Percentiles rank a stretch among this genome's conserved stretches.
These are phyloP conservation scores for Solanum corneliomulleri DNA, from an alignment of 257 asterid genomes.

Conservation along the genomic window DNA sequence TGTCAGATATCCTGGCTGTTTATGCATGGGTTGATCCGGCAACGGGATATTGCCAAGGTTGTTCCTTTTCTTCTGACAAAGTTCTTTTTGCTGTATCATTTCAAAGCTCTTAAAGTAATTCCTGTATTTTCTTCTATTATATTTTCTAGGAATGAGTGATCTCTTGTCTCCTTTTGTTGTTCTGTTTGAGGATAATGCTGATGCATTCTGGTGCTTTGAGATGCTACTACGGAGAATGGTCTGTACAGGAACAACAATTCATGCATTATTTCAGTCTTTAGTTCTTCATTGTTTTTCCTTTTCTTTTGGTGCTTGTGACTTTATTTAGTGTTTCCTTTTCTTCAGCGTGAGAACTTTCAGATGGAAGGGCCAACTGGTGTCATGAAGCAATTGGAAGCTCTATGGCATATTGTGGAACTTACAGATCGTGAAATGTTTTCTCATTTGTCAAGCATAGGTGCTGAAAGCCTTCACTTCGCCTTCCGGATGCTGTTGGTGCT, in stretches of 20 bases:
- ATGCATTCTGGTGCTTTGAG: slow-evolving; percentile 99
- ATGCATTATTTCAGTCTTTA: not conserved
- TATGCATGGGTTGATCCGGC: slow-evolving; percentile 98
- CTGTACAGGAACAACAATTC: not conserved
- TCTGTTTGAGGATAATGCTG: slow-evolving; percentile 94
- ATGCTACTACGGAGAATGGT: slow-evolving; percentile 97
- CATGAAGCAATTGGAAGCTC: slow-evolving; percentile 91
- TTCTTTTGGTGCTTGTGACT: not conserved
- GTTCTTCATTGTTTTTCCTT: not conserved
- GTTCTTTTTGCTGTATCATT: not conserved
- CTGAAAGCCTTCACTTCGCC: slow-evolving; percentile 98
- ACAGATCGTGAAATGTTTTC: slow-evolving; percentile 82
- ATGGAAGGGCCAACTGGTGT: slow-evolving; percentile 98
- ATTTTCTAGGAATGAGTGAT: slow-evolving; percentile 86
- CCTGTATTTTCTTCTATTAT: slow-evolving; percentile 8
- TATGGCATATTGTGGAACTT: slow-evolving; percentile 86
- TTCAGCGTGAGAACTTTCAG: slow-evolving; percentile 88
- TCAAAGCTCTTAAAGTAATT: not conserved
- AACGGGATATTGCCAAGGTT: slow-evolving; percentile 99
- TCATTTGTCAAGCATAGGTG: slow-evolving; percentile 79
- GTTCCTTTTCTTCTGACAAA: slow-evolving; percentile 2
- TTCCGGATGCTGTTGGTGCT: slow-evolving; percentile 98
- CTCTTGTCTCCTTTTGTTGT: slow-evolving; percentile 93
- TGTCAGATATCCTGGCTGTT: slow-evolving; percentile 98
- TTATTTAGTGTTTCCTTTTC: slow-evolving; percentile 1